Evolutionary conservation across 1,284 basidiomycete species (phyloP), one percentile per base, ranked within the genome.

Genomic region (Marasmius oreades): DNA sequence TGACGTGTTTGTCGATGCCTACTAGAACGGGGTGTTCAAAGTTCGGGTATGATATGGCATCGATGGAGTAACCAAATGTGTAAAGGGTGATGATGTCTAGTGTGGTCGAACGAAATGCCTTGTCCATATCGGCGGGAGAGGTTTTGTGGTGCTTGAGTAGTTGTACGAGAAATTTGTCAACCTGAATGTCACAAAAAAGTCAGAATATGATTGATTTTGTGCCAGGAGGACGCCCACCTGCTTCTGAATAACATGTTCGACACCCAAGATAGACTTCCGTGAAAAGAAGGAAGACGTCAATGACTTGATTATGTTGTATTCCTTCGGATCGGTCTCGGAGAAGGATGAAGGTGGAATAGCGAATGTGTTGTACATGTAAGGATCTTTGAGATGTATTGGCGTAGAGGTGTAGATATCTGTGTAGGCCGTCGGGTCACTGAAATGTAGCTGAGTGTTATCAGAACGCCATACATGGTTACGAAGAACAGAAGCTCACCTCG

Each of bases 71-170:
- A 2, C 62, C 67, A 55, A 68, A 70, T 57, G 67, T 70, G 53
- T 69, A 69, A 6, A 64, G 60, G 8, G 62, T 65, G 54, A 71
- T 68, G 20, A 68, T 59, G 31, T 70, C 69, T 22, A 71, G 52
- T 0, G 60, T 54, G n/a, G 59, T 58, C 5, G 57, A 60, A 5
- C 55, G 57, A 55, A 61, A 63, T 6, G 53, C 66, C 22, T 55
- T 51, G 48, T 58, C 34, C 4, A 66, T 34, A 24, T 67, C 61
- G 18, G 55, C 60, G 16, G 66, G 63, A 6, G 28, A 36, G 11
- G 22, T 34, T 22, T 14, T 39, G 18, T 51, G 23, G 8, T 61
- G 12, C 52, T 43, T 50, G 42, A 64, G 42, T 55, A 69, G 33
- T 36, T 61, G 52, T 2, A 52, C 23, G 1, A 63, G 36, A 10